Conservation (phyloP, 164 flowering plant genomes). For the Cinnamomum micranthum region DNA sequence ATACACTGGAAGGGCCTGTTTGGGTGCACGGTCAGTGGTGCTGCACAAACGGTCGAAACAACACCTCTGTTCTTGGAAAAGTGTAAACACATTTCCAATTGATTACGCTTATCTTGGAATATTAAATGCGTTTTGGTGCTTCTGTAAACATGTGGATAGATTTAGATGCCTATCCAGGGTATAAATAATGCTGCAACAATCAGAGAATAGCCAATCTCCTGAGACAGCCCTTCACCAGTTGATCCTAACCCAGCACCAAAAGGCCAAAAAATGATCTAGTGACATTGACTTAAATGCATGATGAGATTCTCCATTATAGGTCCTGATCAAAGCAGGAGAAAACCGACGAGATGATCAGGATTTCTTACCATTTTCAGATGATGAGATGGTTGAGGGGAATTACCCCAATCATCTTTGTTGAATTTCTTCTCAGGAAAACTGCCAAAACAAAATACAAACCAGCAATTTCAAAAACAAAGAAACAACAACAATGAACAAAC, state of each 20-base stretch:
- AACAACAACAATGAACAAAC: background rate
- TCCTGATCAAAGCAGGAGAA: background rate
- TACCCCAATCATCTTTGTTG: conserved; percentile 19
- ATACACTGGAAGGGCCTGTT: background rate
- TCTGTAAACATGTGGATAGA: no score
- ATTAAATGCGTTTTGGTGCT: background rate
- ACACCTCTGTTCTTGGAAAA: background rate
- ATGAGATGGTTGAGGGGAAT: conserved; percentile 19
- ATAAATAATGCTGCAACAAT: no score
- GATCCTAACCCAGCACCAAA: background rate
- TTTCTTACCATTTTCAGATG: conserved; percentile 28
- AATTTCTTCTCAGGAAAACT: conserved; percentile 34
- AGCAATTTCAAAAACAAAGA: background rate
- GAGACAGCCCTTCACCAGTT: background rate
- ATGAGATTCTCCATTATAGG: background rate
- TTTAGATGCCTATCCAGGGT: no score
- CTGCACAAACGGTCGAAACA: background rate
- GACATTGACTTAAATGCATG: background rate
- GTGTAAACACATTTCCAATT: background rate
- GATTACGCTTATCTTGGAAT: background rate
- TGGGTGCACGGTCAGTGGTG: background rate
- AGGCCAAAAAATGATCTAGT: background rate
- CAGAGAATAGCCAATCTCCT: background rate
- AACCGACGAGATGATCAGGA: background rate
- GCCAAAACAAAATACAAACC: conserved; percentile 16